A percentile compares a stretch with the other conserved stretches of the same genome.
phyloP scores from a whole-genome alignment of 352 stramenopile genomes.

The Globisporangium nagaii region DNA sequence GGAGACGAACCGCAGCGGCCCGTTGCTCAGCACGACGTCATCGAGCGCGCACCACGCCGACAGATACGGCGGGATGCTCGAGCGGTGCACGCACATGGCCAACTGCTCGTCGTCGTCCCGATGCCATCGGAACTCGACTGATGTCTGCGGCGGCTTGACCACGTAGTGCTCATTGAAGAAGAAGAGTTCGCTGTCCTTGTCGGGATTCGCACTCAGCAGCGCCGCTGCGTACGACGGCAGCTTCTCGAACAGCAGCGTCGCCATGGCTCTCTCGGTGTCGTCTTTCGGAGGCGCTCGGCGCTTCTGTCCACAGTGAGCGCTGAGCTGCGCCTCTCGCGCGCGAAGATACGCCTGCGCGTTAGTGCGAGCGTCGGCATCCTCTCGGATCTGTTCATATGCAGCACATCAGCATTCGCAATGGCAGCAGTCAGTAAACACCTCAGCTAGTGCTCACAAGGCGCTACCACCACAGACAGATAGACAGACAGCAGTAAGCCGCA shows the following conservation, averaged over 20 bases:
- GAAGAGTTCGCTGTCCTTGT: slow-evolving; percentile 11
- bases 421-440: no score
- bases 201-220: slow-evolving; percentile 7
- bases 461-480: background rate
- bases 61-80: slow-evolving; percentile 41
- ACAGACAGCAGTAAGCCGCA: background rate
- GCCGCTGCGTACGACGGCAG: slow-evolving; percentile 21
- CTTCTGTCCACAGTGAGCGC: background rate
- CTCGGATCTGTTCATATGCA: slow-evolving; percentile 47
- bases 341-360: slow-evolving; percentile 21
- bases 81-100: slow-evolving; percentile 59
- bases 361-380: slow-evolving; percentile 23
- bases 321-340: slow-evolving; percentile 20
- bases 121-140: slow-evolving; percentile 72
- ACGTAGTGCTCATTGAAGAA: slow-evolving; percentile 85
- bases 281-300: no score
- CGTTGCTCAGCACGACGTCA: slow-evolving; percentile 42
- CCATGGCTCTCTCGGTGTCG: no score
- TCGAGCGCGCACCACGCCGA: slow-evolving; percentile 70
- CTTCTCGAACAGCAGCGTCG: slow-evolving; percentile 35
- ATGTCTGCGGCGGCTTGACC: slow-evolving; percentile 48
- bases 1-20: slow-evolving; percentile 51
- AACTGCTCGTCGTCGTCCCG: slow-evolving; percentile 73
- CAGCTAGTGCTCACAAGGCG: no score
- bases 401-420: no score